These are phyloP conservation scores for Raffaelea albimanens DNA, from an alignment of 2,329 filamentous ascomycete genomes.

Conservation along the genomic window DNA sequence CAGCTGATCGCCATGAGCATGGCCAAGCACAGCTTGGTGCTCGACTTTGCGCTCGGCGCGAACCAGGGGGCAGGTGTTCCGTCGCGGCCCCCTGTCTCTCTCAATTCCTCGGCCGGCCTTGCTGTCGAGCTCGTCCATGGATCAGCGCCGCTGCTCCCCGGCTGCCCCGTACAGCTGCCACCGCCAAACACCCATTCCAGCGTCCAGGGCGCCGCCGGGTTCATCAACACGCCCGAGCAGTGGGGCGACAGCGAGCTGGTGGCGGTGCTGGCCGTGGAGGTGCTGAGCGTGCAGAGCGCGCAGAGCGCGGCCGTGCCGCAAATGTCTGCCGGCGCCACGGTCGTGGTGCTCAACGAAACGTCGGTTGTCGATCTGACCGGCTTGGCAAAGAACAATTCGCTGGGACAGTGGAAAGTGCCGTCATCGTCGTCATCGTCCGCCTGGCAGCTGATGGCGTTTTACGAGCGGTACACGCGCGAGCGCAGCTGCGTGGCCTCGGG, in stretches of 20 bases:
- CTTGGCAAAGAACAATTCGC: background rate
- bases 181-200: constrained; percentile 11
- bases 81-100: constrained; percentile 12
- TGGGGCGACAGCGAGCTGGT: constrained; percentile 15
- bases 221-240: constrained; percentile 14
- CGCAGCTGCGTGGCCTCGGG: constrained; percentile 11
- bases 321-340: background rate
- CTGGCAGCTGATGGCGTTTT: constrained; percentile 15
- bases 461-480: constrained; percentile 15
- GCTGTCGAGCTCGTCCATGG: constrained; percentile 22
- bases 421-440: background rate
- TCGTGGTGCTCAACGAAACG: background rate
- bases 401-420: constrained; percentile 9
- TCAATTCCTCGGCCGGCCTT: constrained; percentile 18
- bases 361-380: constrained; percentile 11
- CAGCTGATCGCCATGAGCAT: constrained; percentile 8
- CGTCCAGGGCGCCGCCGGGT: constrained; percentile 8
- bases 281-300: no score
- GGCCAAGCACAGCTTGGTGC: constrained; percentile 7
- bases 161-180: constrained; percentile 17
- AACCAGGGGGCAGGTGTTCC: constrained; percentile 17
- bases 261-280: constrained; percentile 13
- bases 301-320: no score
- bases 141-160: constrained; percentile 19
- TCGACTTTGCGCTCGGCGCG: constrained; percentile 17